Evolutionary conservation across 192 early-diverging fungal species (phyloP), one percentile per base, ranked within the genome.

Genomic region (Coemansia sp.): DNA sequence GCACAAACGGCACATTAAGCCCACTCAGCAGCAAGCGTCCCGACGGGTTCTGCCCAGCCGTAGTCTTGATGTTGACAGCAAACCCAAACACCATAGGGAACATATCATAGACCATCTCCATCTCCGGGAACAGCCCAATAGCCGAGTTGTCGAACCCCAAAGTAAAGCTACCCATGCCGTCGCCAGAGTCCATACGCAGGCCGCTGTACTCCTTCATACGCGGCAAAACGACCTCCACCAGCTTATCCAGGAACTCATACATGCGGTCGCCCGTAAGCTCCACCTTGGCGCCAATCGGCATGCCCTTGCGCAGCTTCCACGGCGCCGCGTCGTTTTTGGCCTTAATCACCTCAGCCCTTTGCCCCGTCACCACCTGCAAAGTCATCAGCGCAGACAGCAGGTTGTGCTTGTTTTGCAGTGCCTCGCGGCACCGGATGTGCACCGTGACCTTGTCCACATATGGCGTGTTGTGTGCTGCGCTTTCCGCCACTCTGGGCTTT

Each of bases 241-340:
- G 84, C 72, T 98, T 97, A 80, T 99, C 97, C 63, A 99, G 69
- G 68, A 99, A 98, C 61, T 90, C 87, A 74, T 91, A 95, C 93
- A 97, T 97, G 68, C 86, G 84, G 37, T 91, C 88, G 44, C 95
- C 95, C 34, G 85, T 86, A 44, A 98, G 78, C 17, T 87, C 86
- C 3, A 96, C 92, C 64, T 88, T 87, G 72, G 91, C 92, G 35
- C 92, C 92, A 62, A 97, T 87, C 44, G 95, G 93, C 95, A 96
- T 97, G 65, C 90, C 91, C 79, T 90, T 91, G 66, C 96, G 88
- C 66, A 99, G 87, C 79, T 93, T 94, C 87, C 90, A 92, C 24
- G 87, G 77, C 54, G 94, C 90, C 39, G 93, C 94, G 40, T 89
- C 87, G 37, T 72, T 86, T 69, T 87, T 88, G 48, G 96, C 90